phyloP scores from a whole-genome alignment of 345 rosid species.

The Rhodomyrtus tomentosa region DNA sequence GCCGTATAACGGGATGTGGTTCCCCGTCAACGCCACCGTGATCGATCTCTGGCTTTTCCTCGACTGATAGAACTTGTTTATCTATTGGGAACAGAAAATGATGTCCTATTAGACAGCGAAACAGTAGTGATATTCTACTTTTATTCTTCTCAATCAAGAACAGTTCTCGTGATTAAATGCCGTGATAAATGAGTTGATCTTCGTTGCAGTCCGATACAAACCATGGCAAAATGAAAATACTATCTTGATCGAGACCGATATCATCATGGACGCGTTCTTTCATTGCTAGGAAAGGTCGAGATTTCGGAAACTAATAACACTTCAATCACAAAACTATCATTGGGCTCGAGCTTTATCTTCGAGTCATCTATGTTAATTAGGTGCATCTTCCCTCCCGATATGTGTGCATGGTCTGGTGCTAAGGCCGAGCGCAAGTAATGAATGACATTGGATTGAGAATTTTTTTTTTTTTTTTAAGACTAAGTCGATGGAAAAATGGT shows the following conservation, averaged over 20 bases:
- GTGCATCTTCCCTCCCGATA: not conserved
- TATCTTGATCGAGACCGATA: not conserved
- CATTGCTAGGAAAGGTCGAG: not conserved
- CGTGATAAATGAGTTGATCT: not conserved
- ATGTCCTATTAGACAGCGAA: not conserved
- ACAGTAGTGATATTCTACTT: not conserved
- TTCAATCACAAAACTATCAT: not conserved
- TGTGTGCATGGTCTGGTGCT: not conserved
- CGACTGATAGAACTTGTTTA: conserved; percentile 39
- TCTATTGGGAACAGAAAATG: conserved; percentile 4
- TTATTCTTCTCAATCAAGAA: not conserved
- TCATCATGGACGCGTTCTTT: not conserved
- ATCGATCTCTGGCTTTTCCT: conserved; percentile 53
- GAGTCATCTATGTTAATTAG: not conserved
- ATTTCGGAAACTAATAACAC: not conserved
- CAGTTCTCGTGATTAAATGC: not conserved
- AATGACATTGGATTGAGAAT: not conserved
- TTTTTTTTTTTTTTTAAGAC: not conserved
- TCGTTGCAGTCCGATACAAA: not conserved
- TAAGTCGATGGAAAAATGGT: not conserved
- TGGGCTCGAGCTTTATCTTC: not conserved
- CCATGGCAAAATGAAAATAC: not conserved
- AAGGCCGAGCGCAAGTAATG: not conserved
- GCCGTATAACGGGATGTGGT: conserved; percentile 42
- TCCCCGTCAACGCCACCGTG: conserved; percentile 26